Percentiles rank a stretch among this genome's conserved stretches.
phyloP scores from a whole-genome alignment of 169 alveolate genomes.

The Plasmodium vivax region DNA sequence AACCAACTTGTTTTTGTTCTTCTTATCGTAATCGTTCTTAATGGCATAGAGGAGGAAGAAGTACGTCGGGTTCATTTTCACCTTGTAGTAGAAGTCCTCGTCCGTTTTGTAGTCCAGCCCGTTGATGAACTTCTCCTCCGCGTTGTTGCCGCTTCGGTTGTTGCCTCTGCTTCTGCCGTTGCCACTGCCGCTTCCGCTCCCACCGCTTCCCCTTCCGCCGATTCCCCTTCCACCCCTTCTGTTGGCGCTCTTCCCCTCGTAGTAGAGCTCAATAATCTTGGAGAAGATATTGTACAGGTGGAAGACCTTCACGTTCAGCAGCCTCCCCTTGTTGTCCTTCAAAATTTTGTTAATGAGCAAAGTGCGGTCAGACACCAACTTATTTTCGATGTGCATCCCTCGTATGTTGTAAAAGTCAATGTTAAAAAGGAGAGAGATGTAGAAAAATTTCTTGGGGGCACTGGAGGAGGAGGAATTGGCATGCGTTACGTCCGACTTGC shows the following conservation, averaged over 20 bases:
- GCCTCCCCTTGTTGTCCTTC: conserved; percentile 51
- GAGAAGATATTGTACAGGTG: conserved; percentile 62
- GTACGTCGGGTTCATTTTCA: conserved; percentile 46
- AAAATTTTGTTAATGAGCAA: conserved; percentile 12
- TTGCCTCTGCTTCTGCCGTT: not conserved
- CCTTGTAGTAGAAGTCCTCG: conserved; percentile 58
- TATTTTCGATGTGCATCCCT: conserved; percentile 72
- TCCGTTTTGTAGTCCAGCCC: conserved; percentile 32
- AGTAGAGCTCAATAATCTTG: conserved; percentile 47
- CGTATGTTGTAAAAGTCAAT: conserved; percentile 45
- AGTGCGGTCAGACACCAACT: conserved; percentile 27
- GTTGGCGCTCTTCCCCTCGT: not conserved
- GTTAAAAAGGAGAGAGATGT: conserved; percentile 39
- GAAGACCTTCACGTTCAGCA: conserved; percentile 36
- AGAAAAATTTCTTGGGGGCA: conserved; percentile 17
- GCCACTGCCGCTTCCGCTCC: too few relatives aligned
- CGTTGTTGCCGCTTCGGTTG: not conserved
- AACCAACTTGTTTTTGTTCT: conserved; percentile 45
- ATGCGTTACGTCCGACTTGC: not conserved
- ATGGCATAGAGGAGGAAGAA: conserved; percentile 56
- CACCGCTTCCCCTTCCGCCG: too few relatives aligned
- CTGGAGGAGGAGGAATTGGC: not conserved
- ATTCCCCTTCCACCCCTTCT: not conserved
- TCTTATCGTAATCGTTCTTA: conserved; percentile 67
- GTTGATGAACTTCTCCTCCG: not conserved